These are phyloP conservation scores for Piromyces finnis DNA, from an alignment of 192 early-diverging fungal species.

Conservation along the genomic window DNA sequence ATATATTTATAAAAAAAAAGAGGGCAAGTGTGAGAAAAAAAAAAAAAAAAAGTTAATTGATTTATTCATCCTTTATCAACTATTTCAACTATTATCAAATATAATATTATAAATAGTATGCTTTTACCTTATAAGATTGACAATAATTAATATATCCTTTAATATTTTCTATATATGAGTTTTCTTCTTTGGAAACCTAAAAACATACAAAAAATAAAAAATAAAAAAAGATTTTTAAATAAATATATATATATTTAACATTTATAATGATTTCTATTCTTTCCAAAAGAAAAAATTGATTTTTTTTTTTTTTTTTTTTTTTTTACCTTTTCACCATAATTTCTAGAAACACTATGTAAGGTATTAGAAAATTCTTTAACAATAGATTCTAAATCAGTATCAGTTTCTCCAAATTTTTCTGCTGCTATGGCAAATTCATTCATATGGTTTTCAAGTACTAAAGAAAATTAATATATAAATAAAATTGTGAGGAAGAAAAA, in stretches of 20 bases:
- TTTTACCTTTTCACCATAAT: conserved; percentile 49
- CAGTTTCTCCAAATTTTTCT: conserved; percentile 24
- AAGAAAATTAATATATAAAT: too few species aligned
- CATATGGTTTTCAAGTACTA: background rate
- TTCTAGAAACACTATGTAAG: conserved; percentile 40
- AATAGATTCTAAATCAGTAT: background rate
- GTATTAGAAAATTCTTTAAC: conserved; percentile 49
- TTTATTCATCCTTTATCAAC: too few species aligned
- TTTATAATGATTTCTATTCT: too few species aligned
- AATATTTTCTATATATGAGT: conserved; percentile 52
- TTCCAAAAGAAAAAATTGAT: too few species aligned
- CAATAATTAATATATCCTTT: conserved; percentile 76
- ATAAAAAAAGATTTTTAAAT: too few species aligned
- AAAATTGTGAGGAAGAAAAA: too few species aligned
- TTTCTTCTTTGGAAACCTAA: conserved; percentile 36
- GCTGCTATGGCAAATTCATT: conserved; percentile 31
- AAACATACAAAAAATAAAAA: background rate
- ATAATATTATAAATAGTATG: too few species aligned
- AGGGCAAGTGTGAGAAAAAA: background rate
- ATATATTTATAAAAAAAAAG: conserved; percentile 12
- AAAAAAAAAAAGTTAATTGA: background rate
- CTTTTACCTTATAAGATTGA: conserved; percentile 50
- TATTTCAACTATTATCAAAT: too few species aligned
- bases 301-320: too few species aligned
- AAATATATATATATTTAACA: background rate